Conservation (phyloP, 768 basidiomycete genomes). For the Coprinellus aureogranulatus region DNA sequence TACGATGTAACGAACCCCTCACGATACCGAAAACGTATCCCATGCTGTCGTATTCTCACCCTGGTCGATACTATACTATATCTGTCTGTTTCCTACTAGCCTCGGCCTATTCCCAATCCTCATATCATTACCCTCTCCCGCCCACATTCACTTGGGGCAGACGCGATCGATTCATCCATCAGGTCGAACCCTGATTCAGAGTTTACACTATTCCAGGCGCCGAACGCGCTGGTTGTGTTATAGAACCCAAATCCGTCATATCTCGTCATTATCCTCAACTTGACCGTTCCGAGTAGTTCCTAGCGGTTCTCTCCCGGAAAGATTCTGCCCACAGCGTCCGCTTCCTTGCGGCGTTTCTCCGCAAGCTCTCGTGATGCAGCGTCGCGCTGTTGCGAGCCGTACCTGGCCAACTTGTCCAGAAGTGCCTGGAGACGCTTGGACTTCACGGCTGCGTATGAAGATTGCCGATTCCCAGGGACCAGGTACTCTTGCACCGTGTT, state of each 20-base stretch:
- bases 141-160: not conserved
- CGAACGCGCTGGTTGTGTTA: too few species aligned
- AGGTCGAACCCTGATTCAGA: constrained; percentile 8
- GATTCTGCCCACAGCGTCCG: constrained; percentile 71
- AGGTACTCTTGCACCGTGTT: constrained; percentile 80
- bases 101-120: constrained; percentile 10
- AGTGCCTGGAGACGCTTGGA: constrained; percentile 70
- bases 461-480: constrained; percentile 64
- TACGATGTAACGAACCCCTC: constrained; percentile 55
- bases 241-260: constrained; percentile 4
- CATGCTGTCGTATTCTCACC: constrained; percentile 4
- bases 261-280: not conserved
- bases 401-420: constrained; percentile 75
- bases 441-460: constrained; percentile 63
- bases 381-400: constrained; percentile 63
- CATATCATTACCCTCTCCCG: not conserved
- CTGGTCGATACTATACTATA: constrained; percentile 28
- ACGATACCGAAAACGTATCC: constrained; percentile 57
- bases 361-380: constrained; percentile 57
- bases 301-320: constrained; percentile 67
- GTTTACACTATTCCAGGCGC: too few species aligned
- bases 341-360: constrained; percentile 73
- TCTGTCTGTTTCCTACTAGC: constrained; percentile 33
- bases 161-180: not conserved
- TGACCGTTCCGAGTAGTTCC: not conserved